Conservation (phyloP, 495 filamentous ascomycete species). For the Aspergillus homomorphus region DNA sequence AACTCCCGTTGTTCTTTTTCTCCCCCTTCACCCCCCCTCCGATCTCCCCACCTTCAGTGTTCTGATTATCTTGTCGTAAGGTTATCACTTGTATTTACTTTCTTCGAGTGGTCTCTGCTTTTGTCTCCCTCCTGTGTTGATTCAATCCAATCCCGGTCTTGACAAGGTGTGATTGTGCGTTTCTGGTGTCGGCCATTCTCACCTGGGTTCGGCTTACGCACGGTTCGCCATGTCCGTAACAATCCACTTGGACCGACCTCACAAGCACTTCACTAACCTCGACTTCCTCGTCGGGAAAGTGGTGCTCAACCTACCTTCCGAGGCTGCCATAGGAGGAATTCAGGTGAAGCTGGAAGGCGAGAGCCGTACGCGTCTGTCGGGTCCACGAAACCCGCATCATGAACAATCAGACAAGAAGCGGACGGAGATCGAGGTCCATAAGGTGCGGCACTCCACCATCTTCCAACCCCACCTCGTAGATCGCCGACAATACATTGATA, state of each 20-base stretch:
- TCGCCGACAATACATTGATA: background rate
- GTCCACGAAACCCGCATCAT: slow-evolving; percentile 57
- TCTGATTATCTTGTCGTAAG: background rate
- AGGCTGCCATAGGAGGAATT: slow-evolving; percentile 69
- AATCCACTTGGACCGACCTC: slow-evolving; percentile 70
- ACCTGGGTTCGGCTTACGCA: background rate
- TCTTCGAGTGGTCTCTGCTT: background rate
- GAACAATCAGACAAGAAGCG: slow-evolving; percentile 53
- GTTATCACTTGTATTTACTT: background rate
- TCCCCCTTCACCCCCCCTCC: slow-evolving; percentile 8
- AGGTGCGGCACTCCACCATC: slow-evolving; percentile 49
- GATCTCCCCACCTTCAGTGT: background rate
- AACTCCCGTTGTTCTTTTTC: slow-evolving; percentile 7
- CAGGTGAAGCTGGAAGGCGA: slow-evolving; percentile 95
- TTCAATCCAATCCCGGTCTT: background rate
- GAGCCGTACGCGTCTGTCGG: slow-evolving; percentile 62
- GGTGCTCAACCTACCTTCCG: slow-evolving; percentile 58
- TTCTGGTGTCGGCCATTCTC: background rate
- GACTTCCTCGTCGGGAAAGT: slow-evolving; percentile 73
- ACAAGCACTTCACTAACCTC: slow-evolving; percentile 82
- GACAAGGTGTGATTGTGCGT: background rate
- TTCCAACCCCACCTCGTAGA: slow-evolving; percentile 3
- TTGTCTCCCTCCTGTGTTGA: background rate
- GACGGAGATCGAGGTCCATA: slow-evolving; percentile 71
- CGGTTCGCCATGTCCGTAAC: slow-evolving; percentile 66